These are phyloP conservation scores for Aphanomyces euteiches DNA, from an alignment of 352 stramenopile species.

Conservation along the genomic window DNA sequence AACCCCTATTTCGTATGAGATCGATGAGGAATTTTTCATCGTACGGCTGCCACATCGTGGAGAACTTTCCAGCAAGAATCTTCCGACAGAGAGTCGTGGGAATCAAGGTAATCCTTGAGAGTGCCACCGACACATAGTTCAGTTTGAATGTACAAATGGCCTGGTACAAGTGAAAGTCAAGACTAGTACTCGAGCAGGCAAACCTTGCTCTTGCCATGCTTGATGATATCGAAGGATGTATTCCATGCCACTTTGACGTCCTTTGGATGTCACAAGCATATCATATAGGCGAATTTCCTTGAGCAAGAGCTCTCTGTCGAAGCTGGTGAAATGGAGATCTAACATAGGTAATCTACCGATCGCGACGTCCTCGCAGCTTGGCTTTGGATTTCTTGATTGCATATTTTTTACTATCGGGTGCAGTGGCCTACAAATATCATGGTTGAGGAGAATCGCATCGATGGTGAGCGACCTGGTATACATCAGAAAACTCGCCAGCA, in stretches of 20 bases:
- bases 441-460: background rate
- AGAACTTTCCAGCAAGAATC: constrained; percentile 69
- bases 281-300: constrained; percentile 64
- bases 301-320: constrained; percentile 48
- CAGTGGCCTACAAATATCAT: constrained; percentile 30
- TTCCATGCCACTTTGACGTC: constrained; percentile 36
- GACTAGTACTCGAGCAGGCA: background rate
- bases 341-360: constrained; percentile 44
- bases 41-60: constrained; percentile 48
- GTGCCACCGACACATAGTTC: constrained; percentile 90
- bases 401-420: constrained; percentile 40
- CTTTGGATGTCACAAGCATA: constrained; percentile 29
- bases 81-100: constrained; percentile 44
- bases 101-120: constrained; percentile 55
- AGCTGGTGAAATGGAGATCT: background rate
- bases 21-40: constrained; percentile 5
- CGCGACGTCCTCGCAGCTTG: constrained; percentile 65
- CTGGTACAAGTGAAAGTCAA: constrained; percentile 31
- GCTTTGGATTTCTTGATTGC: constrained; percentile 82
- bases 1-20: constrained; percentile 47
- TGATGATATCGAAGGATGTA: constrained; percentile 94
- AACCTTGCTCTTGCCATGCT: constrained; percentile 90
- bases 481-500: constrained; percentile 62
- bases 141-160: constrained; percentile 91
- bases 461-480: constrained; percentile 48